Evolutionary conservation across 2,329 filamentous ascomycete species (phyloP), one percentile per base, ranked within the genome.

Genomic region (Colletotrichum plurivorum): DNA sequence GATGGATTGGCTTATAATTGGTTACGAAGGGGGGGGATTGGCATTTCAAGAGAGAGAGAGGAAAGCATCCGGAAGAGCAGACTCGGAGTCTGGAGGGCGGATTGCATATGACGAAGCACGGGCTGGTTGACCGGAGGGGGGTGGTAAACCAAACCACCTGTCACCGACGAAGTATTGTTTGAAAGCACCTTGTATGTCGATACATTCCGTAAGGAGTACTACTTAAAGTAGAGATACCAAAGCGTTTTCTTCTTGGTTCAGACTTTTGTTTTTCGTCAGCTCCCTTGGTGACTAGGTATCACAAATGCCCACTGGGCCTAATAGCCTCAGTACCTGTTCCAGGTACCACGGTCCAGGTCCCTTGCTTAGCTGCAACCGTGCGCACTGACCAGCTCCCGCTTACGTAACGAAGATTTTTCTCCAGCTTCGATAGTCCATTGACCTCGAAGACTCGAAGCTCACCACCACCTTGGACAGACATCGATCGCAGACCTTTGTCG

Each of bases 341-440:
- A 36, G 31, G 31, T 12, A 36, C 31, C 9, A 3, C 2, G 8
- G 22, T 3, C 31, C 8, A 8, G 31, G 8, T 10, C 31, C 31
- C 10, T 36, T 9, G 7, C 27, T 31, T 31, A 7, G 31, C 8
- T 36, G 31, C 31, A 36, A 36, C 31, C 31, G n/a, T 6, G 22
- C 20, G 41, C 57, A 54, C 27, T 7, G 13, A 39, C 54, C 43
- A 62, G 22, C 22, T 12, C 12, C 5, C 10, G 55, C 62, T 69
- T 69, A 69, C 62, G 55, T 69, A 69, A 69, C 49, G 61, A 60
- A 49, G 62, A 66, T 16, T 55, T 69, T 69, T 69, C 55, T 66
- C 51, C 12, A 66, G 55, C 62, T 66, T 36, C 25, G 27, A 60
- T 12, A 53, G 43, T 43, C 55, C 13, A 53, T 58, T 46, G 60